These are phyloP conservation scores for Huntiella abstrusa DNA, from an alignment of 2,329 filamentous ascomycete species.

Conservation along the genomic window DNA sequence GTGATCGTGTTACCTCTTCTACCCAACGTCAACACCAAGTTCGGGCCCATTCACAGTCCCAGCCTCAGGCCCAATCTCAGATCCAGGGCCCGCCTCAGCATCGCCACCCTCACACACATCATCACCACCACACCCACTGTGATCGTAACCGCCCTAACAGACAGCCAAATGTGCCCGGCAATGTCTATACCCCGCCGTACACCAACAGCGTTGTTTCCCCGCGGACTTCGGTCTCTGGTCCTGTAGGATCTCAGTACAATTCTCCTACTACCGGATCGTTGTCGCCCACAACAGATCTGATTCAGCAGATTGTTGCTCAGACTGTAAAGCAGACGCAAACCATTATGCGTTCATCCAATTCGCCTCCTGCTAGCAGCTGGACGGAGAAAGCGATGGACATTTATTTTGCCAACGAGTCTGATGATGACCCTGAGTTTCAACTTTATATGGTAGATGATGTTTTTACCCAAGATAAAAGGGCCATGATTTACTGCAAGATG, in stretches of 20 bases:
- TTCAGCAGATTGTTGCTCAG: constrained; percentile 18
- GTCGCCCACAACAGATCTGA: not conserved
- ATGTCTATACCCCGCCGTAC: constrained; percentile 1
- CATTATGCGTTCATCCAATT: constrained; percentile 12
- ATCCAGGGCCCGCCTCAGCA: not conserved
- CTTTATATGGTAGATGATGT: constrained; percentile 40
- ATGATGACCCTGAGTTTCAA: constrained; percentile 39
- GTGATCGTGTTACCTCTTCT: not conserved
- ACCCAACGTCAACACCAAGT: too few relatives aligned
- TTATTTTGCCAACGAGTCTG: constrained; percentile 38
- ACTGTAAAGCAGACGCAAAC: constrained; percentile 23
- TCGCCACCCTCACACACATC: not conserved
- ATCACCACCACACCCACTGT: not conserved
- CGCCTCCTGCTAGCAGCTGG: constrained; percentile 23
- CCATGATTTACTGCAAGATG: constrained; percentile 45
- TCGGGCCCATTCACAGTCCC: not conserved
- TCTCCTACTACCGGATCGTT: not conserved
- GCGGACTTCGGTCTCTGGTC: constrained; percentile 1
- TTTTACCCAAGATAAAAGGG: constrained; percentile 39
- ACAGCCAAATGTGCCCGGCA: not conserved
- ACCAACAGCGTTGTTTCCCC: constrained; percentile 5
- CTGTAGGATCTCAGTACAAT: not conserved
- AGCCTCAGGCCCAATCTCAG: not conserved
- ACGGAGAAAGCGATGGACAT: constrained; percentile 39
- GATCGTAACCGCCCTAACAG: not conserved